Evolutionary conservation across 305 asterid species (phyloP).

Genomic region (Withania somnifera): DNA sequence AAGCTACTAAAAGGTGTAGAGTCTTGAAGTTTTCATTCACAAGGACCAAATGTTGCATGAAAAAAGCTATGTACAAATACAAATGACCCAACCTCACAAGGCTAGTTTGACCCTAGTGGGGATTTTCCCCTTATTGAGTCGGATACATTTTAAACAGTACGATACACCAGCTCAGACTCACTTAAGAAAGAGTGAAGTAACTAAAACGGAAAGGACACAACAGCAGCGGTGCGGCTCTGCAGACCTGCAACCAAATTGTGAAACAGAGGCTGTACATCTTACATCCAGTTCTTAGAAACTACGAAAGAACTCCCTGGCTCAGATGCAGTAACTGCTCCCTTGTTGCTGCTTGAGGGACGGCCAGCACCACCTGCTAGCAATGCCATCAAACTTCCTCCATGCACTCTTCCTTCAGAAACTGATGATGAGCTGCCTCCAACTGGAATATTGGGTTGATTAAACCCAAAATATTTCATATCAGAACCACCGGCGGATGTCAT

Average conservation of each 20-base stretch:
- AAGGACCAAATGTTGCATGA: constrained; percentile 9
- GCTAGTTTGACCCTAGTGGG: constrained; percentile 10
- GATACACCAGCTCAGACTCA: constrained; percentile 15
- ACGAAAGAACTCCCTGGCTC: constrained; percentile 26
- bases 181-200: not conserved
- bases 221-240: not conserved
- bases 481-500: constrained; percentile 18
- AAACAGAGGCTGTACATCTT: constrained; percentile 10
- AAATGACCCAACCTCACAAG: constrained; percentile 18
- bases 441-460: constrained; percentile 19
- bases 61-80: constrained; percentile 30
- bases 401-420: constrained; percentile 86
- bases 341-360: constrained; percentile 23
- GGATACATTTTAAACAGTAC: constrained; percentile 6
- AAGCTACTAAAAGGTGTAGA: not conserved
- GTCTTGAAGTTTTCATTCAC: constrained; percentile 10
- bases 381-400: constrained; percentile 83
- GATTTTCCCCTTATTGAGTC: constrained; percentile 35
- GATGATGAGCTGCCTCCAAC: constrained; percentile 19
- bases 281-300: constrained; percentile 50
- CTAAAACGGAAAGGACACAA: not conserved
- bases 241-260: not conserved
- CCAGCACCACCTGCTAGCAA: constrained; percentile 32
- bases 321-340: constrained; percentile 25
- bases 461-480: constrained; percentile 17